Evolutionary conservation across 1,139 yeast genomes (phyloP), one percentile per base, ranked within the genome.

Genomic region (Kazachstania sp.): DNA sequence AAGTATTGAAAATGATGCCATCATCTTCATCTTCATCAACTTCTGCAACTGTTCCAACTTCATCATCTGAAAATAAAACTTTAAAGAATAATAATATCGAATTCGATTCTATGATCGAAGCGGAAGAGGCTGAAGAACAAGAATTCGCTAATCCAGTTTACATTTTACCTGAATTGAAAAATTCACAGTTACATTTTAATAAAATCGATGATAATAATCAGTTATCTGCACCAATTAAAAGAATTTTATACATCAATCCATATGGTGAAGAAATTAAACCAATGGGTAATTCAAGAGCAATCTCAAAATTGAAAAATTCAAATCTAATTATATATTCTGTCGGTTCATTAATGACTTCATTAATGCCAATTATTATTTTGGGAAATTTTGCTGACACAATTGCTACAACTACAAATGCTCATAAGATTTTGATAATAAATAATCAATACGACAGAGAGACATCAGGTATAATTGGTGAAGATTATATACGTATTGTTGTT

Each of bases 251-350:
- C 60, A 83, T 88, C 44, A 85, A 90, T 31, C 94, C 95, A 0
- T 86, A 85, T 58, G 95, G 95, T 1, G 87, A 85, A 59, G 96
- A 87, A 59, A 84, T 86, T 32, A 78, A 82, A 54, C 96, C 97
- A 2, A 66, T 72, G 26, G 92, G 94, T 1, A 83, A 83, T 54
- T 68, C 79, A 6, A 71, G 86, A 49, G 92, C 83, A 0, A 63
- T 78, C 1, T 64, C 77, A 0, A 72, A 78, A 20, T 63, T 87
- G 2, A 63, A 73, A 19, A 61, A 69, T 11, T 71, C 85, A 0
- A 77, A 81, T 44, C 73, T 77, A 13, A 66, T 88, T 0, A 71
- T 90, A 0, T 87, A 81, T 60, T 85, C 95, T 1, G 84, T 90
- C 50, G 97, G 97, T 1, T 85, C 95, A 2, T 69, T 90, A 40